Conservation (phyloP, 1,284 basidiomycete species). For the Ustilago nuda region DNA sequence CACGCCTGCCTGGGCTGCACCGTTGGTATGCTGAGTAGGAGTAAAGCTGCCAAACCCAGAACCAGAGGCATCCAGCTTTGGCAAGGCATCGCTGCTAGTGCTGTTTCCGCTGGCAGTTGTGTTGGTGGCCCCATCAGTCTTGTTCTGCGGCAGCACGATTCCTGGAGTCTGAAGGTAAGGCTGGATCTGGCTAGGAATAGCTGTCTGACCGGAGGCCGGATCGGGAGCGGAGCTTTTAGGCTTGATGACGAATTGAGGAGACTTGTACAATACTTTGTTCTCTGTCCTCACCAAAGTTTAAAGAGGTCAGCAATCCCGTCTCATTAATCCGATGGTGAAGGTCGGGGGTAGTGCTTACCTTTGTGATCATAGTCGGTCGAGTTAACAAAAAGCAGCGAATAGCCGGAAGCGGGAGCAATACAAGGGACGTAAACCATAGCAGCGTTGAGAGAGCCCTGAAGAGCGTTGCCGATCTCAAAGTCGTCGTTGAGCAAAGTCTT, state of each 20-base stretch:
- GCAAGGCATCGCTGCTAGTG: constrained; percentile 15
- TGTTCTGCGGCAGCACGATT: constrained; percentile 20
- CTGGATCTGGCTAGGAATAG: constrained; percentile 21
- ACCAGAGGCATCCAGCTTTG: constrained; percentile 16
- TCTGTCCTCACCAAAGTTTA: constrained; percentile 1
- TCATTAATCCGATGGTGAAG: background rate
- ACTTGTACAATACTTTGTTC: constrained; percentile 28
- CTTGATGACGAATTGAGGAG: constrained; percentile 27
- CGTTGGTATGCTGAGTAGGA: background rate
- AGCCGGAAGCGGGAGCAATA: constrained; percentile 11
- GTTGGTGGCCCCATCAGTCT: constrained; percentile 15
- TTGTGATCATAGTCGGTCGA: constrained; percentile 25
- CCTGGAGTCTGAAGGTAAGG: constrained; percentile 27
- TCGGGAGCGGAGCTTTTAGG: constrained; percentile 27
- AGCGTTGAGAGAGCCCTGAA: constrained; percentile 23
- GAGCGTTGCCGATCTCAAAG: constrained; percentile 40
- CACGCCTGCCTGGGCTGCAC: background rate
- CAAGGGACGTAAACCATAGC: constrained; percentile 45
- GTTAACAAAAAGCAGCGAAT: constrained; percentile 32
- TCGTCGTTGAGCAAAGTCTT: constrained; percentile 39
- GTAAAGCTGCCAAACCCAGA: constrained; percentile 17
- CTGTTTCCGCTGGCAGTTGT: constrained; percentile 8
- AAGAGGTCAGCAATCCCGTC: background rate
- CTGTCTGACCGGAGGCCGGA: constrained; percentile 23
- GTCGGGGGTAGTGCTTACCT: constrained; percentile 19